Evolutionary conservation across 2,329 filamentous ascomycete genomes (phyloP).

Genomic region (Fusarium palustre): DNA sequence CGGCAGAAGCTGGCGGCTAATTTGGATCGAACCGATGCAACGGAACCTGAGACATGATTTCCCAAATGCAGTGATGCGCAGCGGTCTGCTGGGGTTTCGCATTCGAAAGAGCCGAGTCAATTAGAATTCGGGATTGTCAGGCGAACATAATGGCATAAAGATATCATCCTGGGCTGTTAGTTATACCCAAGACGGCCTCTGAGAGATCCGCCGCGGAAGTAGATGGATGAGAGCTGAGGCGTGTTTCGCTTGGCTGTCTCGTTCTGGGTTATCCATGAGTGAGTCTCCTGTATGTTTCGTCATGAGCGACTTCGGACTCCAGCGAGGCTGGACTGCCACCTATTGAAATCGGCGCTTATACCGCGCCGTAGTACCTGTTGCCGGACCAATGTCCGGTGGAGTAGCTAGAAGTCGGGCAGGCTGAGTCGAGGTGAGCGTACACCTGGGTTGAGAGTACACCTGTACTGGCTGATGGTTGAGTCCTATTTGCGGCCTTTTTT

Average conservation of each 20-base stretch:
- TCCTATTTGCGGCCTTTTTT: constrained; percentile 45
- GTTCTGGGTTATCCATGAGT: constrained; percentile 14
- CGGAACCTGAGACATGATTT: constrained; percentile 21
- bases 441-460: constrained; percentile 32
- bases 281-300: constrained; percentile 23
- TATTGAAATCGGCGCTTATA: constrained; percentile 39
- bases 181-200: constrained; percentile 1
- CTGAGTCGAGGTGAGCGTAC: constrained; percentile 29
- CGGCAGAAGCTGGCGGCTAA: constrained; percentile 37
- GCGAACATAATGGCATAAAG: constrained; percentile 4
- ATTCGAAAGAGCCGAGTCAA: constrained; percentile 27
- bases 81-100: constrained; percentile 7
- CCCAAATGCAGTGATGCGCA: constrained; percentile 7
- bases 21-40: constrained; percentile 10
- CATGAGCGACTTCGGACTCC: constrained; percentile 46
- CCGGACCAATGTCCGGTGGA: constrained; percentile 45
- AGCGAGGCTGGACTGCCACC: constrained; percentile 37
- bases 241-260: constrained; percentile 17
- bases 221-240: constrained; percentile 9
- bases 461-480: constrained; percentile 25
- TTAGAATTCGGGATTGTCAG: not conserved
- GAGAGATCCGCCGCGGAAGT: constrained; percentile 3
- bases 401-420: constrained; percentile 7
- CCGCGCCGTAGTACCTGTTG: constrained; percentile 37
- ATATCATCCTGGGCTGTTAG: not conserved